A percentile compares a stretch with the other conserved stretches of the same genome.
phyloP scores from a whole-genome alignment of 2,329 filamentous ascomycete species.

The Ascomycota sp. region DNA sequence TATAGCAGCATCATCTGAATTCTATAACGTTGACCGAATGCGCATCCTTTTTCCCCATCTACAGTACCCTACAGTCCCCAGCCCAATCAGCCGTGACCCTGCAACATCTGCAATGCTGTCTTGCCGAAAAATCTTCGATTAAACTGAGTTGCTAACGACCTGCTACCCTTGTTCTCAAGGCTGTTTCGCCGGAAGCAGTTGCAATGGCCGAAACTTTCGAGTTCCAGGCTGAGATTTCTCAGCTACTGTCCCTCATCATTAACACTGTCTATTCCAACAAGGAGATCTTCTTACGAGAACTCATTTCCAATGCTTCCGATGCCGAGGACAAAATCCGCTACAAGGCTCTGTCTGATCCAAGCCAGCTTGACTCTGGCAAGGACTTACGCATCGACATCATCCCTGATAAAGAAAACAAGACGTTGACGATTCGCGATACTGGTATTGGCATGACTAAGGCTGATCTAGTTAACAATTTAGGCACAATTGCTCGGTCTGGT shows the following conservation, averaged over 20 bases:
- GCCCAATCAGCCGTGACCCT: background rate
- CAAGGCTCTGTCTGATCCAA: constrained; percentile 88
- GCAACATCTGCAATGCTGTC: too few species aligned
- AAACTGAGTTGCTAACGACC: background rate
- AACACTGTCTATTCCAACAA: constrained; percentile 99
- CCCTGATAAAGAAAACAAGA: constrained; percentile 92
- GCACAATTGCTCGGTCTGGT: constrained; percentile 95
- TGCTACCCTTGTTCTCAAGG: background rate
- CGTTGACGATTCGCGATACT: constrained; percentile 85
- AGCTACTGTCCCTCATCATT: constrained; percentile 98
- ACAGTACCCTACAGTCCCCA: background rate
- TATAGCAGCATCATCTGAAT: too few species aligned
- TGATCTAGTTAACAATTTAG: constrained; percentile 99
- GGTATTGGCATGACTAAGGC: constrained; percentile 99
- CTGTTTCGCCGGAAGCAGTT: constrained; percentile 19
- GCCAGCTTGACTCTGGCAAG: constrained; percentile 92
- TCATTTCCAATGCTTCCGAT: constrained; percentile 97
- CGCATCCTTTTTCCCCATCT: too few species aligned
- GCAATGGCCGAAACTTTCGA: constrained; percentile 95
- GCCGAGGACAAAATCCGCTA: constrained; percentile 99
- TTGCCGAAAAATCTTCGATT: too few species aligned
- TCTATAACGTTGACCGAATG: too few species aligned
- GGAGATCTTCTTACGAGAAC: constrained; percentile 97
- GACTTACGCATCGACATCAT: constrained; percentile 98
- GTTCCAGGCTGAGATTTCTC: constrained; percentile 99